Evolutionary conservation across 2,329 filamentous ascomycete species (phyloP), one percentile per base, ranked within the genome.

Genomic region (Huntiella savannae): DNA sequence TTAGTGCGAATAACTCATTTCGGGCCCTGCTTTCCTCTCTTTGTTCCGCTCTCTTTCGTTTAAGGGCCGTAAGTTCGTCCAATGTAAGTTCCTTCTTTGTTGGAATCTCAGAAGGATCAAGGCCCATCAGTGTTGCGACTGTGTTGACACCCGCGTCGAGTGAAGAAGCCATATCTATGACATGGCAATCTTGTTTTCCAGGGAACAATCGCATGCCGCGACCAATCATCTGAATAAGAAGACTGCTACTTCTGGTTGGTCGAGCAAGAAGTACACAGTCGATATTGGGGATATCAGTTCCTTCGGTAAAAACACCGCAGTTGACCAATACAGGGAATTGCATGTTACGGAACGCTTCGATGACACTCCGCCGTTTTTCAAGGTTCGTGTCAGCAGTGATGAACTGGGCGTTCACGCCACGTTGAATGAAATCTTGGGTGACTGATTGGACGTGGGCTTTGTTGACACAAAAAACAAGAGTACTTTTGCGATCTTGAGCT

Each of bases 221-320:
- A 1, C 91, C 91, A 51, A 98, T 94, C 91, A 98, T 98, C 61
- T 98, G 91, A 1, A 96, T 77, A 1, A 98, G 73, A 2, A 98
- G 66, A 54, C 95, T 96, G n/a, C 82, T 77, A 12, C 91, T 96
- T 54, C 79, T 78, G 1, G 91, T 98, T 0, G 91, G 91, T 17
- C 91, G 70, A 3, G 82, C 86, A 6, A 98, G 70, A 6, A 98
- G 58, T 17, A 98, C 75, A 57, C 91, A 96, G 63, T 98, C 91
- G 53, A 98, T 83, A 58, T 93, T 95, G 4, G 92, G 91, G 32
- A 98, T 94, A 56, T 98, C 91, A 1, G 91, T 98, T 2, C 91
- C 91, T 63, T 98, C 91, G 0, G 88, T 96, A 56, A 94, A 96
- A 36, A 98, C 82, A 6, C 87, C 87, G 57, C 91, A 96, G 58